Conservation (phyloP, 805 yeast genomes). For the Scheffersomyces coipomensis region DNA sequence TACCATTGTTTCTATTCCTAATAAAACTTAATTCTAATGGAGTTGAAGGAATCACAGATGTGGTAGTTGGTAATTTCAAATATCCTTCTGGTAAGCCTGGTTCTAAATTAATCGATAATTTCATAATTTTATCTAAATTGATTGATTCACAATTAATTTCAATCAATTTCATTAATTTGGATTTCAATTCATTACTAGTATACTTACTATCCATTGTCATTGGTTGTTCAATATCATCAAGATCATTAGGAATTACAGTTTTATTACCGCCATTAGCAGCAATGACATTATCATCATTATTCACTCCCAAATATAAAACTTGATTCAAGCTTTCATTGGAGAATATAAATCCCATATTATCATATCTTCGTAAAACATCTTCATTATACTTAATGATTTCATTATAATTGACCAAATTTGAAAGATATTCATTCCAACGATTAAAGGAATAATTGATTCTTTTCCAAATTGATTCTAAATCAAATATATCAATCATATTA, state of each 20-base stretch:
- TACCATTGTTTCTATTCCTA: conserved; percentile 1
- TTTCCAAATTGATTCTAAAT: conserved; percentile 63
- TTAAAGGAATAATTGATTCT: conserved; percentile 69
- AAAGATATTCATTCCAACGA: conserved; percentile 78
- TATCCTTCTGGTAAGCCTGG: conserved; percentile 51
- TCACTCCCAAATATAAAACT: conserved; percentile 39
- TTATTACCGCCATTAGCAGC: conserved; percentile 2
- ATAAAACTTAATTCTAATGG: conserved; percentile 5
- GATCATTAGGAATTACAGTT: not conserved
- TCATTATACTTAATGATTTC: conserved; percentile 39
- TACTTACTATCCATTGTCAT: too few species aligned
- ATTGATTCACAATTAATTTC: conserved; percentile 43
- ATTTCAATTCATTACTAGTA: conserved; percentile 27
- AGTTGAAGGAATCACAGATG: conserved; percentile 1
- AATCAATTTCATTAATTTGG: conserved; percentile 45
- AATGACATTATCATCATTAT: conserved; percentile 22
- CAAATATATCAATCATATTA: conserved; percentile 37
- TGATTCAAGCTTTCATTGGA: conserved; percentile 44
- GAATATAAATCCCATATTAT: conserved; percentile 41
- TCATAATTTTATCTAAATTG: conserved; percentile 57
- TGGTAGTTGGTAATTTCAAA: conserved; percentile 12
- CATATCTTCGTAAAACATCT: conserved; percentile 38
- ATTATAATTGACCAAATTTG: conserved; percentile 44
- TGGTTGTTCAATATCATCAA: not conserved
- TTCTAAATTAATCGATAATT: conserved; percentile 60